Percentiles rank a stretch among this genome's conserved stretches.
Conservation (phyloP, 2,329 filamentous ascomycete species). For the Clonostachys rhizophaga region DNA sequence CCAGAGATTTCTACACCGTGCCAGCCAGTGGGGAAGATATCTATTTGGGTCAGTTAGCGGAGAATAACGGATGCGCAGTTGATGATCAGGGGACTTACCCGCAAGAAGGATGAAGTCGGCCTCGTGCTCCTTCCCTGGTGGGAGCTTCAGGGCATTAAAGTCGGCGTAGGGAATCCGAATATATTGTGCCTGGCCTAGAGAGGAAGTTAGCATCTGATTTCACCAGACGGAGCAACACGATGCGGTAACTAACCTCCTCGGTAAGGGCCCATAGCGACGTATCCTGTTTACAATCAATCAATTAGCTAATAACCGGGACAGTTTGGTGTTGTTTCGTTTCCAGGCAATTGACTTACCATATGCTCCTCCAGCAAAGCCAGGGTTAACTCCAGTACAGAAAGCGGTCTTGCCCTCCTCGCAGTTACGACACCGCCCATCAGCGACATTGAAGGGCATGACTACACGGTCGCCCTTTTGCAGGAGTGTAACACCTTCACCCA, state of each 20-base stretch:
- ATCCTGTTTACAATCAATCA: slow-evolving; percentile 21
- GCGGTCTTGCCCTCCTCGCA: slow-evolving; percentile 61
- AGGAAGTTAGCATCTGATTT: neutral
- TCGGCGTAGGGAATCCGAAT: slow-evolving; percentile 62
- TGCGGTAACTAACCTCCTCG: slow-evolving; percentile 19
- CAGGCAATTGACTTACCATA: slow-evolving; percentile 13
- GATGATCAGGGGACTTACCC: slow-evolving; percentile 32
- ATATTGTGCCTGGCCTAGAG: slow-evolving; percentile 54
- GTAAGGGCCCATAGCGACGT: slow-evolving; percentile 56
- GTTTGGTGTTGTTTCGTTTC: neutral
- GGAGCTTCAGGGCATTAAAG: slow-evolving; percentile 60
- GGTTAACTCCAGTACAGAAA: slow-evolving; percentile 54
- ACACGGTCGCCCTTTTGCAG: slow-evolving; percentile 60
- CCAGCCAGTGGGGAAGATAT: slow-evolving; percentile 39
- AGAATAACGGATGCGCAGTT: too few relatives aligned
- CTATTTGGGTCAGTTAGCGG: slow-evolving; percentile 4
- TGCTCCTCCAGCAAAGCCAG: slow-evolving; percentile 27
- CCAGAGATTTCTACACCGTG: slow-evolving; percentile 52
- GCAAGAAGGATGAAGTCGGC: slow-evolving; percentile 51
- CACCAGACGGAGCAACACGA: neutral
- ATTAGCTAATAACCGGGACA: neutral
- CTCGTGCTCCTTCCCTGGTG: slow-evolving; percentile 56
- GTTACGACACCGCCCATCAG: slow-evolving; percentile 57
- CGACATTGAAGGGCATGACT: slow-evolving; percentile 62
- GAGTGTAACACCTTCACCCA: slow-evolving; percentile 53